phyloP scores from a whole-genome alignment of 1,284 basidiomycete species.

The Leccinum holopus region DNA sequence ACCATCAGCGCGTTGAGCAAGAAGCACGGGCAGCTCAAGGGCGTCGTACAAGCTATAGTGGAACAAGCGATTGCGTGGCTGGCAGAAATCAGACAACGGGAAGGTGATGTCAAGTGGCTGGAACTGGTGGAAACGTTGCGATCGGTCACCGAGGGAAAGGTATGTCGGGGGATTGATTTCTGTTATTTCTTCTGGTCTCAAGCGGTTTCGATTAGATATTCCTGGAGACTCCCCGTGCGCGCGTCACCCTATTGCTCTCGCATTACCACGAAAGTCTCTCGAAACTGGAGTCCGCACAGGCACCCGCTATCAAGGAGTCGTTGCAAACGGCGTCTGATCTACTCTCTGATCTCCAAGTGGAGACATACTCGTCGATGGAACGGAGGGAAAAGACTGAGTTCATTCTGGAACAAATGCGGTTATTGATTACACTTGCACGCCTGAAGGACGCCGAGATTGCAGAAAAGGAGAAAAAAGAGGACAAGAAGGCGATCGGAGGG shows the following conservation, averaged over 20 bases:
- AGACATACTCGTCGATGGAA: constrained; percentile 99
- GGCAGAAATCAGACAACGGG: constrained; percentile 65
- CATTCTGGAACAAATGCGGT: constrained; percentile 96
- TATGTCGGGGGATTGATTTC: constrained; percentile 29
- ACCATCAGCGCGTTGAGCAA: constrained; percentile 80
- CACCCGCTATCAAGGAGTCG: constrained; percentile 58
- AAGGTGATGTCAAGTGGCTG: constrained; percentile 78
- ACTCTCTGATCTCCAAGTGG: constrained; percentile 93
- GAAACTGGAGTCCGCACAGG: constrained; percentile 39
- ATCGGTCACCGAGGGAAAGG: constrained; percentile 95
- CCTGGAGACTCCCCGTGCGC: constrained; percentile 66
- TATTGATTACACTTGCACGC: constrained; percentile 72
- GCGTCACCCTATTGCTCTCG: constrained; percentile 85
- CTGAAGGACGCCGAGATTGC: constrained; percentile 61
- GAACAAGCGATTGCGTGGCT: constrained; percentile 83
- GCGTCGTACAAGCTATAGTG: constrained; percentile 86
- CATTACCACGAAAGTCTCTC: constrained; percentile 78
- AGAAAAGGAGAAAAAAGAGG: constrained; percentile 53
- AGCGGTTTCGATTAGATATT: neutral
- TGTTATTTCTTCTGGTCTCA: no score
- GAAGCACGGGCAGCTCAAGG: constrained; percentile 98
- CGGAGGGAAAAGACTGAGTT: constrained; percentile 98
- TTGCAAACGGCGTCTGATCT: constrained; percentile 85
- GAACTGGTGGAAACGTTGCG: constrained; percentile 88
- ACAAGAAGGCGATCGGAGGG: constrained; percentile 59